phyloP scores from a whole-genome alignment of 495 filamentous ascomycete species.

The Jackrogersella multiformis region DNA sequence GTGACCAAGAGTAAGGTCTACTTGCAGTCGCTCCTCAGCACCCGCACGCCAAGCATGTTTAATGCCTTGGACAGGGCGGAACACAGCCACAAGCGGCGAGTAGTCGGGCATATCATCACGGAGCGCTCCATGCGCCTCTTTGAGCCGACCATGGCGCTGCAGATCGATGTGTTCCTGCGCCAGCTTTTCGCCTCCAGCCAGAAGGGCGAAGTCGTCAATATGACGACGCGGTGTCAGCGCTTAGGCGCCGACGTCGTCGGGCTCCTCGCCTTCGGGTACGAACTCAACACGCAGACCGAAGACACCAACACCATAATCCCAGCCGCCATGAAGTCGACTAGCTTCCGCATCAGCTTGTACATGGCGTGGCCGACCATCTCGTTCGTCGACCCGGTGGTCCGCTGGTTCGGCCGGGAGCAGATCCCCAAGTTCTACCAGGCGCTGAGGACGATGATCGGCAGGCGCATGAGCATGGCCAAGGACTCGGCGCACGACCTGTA shows the following conservation, averaged over 20 bases:
- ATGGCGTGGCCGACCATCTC: background rate
- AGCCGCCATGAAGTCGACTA: background rate
- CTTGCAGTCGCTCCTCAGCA: background rate
- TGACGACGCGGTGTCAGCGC: background rate
- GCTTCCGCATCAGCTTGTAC: background rate
- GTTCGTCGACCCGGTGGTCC: background rate
- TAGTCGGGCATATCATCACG: background rate
- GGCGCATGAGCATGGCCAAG: conserved; percentile 25
- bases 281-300: background rate
- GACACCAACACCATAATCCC: conserved; percentile 7
- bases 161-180: background rate
- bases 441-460: background rate
- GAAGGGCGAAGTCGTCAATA: background rate
- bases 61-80: background rate
- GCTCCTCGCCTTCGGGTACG: conserved; percentile 13
- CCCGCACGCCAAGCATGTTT: background rate
- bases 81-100: background rate
- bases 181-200: background rate
- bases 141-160: background rate
- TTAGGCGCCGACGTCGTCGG: conserved; percentile 9
- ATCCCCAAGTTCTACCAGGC: background rate
- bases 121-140: conserved; percentile 1
- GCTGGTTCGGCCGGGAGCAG: background rate
- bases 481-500: conserved; percentile 37
- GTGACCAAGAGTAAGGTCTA: background rate